Evolutionary conservation across 2,329 filamentous ascomycete species (phyloP), one percentile per base, ranked within the genome.

Genomic region (Colletotrichum liriopes): DNA sequence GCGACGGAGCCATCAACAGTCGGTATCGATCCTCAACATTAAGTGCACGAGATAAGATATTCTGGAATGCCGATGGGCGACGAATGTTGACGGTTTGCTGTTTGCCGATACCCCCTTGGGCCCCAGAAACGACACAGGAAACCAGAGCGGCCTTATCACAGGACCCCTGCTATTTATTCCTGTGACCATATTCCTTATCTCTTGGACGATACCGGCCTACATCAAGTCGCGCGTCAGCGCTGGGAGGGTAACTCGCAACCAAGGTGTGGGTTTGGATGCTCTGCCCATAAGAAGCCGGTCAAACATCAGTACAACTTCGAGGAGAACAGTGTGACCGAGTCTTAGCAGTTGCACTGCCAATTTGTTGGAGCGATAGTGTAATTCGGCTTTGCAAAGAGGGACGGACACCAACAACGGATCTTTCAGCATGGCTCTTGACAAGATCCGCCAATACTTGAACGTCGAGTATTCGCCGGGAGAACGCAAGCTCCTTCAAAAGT

Each of bases 401-500:
- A 14, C 12, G 12, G 11, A 14, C 12, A 11, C 3, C 23, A 20
- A 9, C 23, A 12, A 56, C 18, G 20, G 16, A 1, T 32, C 12
- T 5, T 29, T 8, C 68, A 64, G 29, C 6, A 72, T 72, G 70
- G 45, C 59, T 8, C 47, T 70, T 39, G 45, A 51, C 23, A 73
- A 72, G 45, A 35, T 82, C n/a, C 77, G 78, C 64, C 76, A 78
- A 14, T 83, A 85, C 67, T 73, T 84, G 54, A 74, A 78, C 61
- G 75, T 71, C 29, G 75, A 80, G 18, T 81, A 83, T 54, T 77
- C 78, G 35, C 81, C 82, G 0, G 82, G 81, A 2, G 84, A 86
- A 77, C 79, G 81, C 41, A 83, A 82, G 71, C 79, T 91, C 39
- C 81, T 91, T 7, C 84, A 83, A 51, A 91, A 89, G 81, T 88